A percentile compares a stretch with the other conserved stretches of the same genome.
These are phyloP conservation scores for Torrubiella hemipterigena DNA, from an alignment of 2,329 filamentous ascomycete species.

Conservation along the genomic window DNA sequence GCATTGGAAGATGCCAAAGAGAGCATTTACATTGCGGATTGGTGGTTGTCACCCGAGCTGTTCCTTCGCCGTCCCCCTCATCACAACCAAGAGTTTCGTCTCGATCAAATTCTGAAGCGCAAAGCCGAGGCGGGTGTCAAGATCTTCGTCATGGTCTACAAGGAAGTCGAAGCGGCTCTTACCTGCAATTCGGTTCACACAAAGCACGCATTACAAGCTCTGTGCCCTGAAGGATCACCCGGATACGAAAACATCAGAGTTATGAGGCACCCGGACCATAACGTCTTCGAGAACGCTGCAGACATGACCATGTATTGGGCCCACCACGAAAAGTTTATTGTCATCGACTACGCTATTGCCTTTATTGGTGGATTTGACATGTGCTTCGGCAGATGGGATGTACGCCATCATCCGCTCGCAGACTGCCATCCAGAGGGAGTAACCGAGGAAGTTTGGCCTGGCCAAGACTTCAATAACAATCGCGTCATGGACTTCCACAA, in stretches of 20 bases:
- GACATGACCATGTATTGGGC: constrained; percentile 99
- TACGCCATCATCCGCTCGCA: constrained; percentile 69
- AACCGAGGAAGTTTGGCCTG: constrained; percentile 76
- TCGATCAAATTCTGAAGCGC: constrained; percentile 80
- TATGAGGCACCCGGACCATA: constrained; percentile 90
- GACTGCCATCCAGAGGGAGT: constrained; percentile 82
- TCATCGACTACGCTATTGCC: constrained; percentile 81
- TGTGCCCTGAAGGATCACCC: constrained; percentile 71
- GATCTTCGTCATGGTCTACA: constrained; percentile 88
- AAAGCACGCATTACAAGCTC: constrained; percentile 66
- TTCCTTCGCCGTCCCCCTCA: constrained; percentile 78
- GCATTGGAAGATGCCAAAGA: constrained; percentile 86
- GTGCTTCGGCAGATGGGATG: constrained; percentile 93
- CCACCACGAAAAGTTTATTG: constrained; percentile 95
- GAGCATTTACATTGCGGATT: constrained; percentile 90
- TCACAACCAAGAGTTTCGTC: constrained; percentile 69
- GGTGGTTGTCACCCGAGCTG: constrained; percentile 88
- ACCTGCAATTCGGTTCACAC: constrained; percentile 92
- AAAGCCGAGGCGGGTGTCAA: constrained; percentile 87
- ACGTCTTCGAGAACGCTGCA: constrained; percentile 81
- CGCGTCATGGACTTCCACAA: constrained; percentile 90
- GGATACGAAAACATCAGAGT: constrained; percentile 82
- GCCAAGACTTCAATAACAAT: constrained; percentile 98
- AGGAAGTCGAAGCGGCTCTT: constrained; percentile 68
- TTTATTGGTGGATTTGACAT: constrained; percentile 93